phyloP scores from a whole-genome alignment of 2,329 filamentous ascomycete species.

The Trichoderma harzianum region DNA sequence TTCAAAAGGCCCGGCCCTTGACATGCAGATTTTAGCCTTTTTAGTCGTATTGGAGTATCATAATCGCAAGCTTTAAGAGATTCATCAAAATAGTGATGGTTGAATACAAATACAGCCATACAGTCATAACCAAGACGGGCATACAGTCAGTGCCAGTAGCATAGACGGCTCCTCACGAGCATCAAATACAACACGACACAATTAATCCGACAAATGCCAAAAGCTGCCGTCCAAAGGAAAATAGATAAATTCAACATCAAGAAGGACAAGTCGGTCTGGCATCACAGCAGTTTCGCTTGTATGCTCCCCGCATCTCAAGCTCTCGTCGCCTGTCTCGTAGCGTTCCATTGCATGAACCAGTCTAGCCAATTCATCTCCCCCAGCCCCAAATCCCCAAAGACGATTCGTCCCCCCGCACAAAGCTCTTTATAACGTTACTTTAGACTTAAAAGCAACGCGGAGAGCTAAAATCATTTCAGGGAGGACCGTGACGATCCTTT shows the following conservation, averaged over 20 bases:
- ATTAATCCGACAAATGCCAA: too few relatives aligned
- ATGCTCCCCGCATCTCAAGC: background rate
- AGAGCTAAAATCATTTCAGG: background rate
- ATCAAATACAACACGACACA: background rate
- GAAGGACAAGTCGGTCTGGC: too few relatives aligned
- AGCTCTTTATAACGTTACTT: background rate
- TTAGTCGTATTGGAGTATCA: background rate
- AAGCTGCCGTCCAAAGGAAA: background rate
- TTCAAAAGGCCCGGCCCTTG: background rate
- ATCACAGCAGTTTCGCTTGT: background rate
- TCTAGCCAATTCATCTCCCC: background rate
- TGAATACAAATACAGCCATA: background rate
- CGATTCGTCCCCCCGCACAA: slow-evolving; percentile 2
- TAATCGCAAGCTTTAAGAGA: background rate
- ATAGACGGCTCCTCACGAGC: background rate
- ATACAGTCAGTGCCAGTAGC: background rate
- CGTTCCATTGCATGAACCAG: background rate
- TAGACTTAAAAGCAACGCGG: slow-evolving; percentile 1
- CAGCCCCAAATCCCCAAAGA: background rate
- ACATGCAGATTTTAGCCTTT: background rate
- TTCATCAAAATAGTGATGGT: background rate
- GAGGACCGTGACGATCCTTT: background rate
- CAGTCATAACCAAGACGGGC: too few relatives aligned
- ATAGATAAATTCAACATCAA: background rate
- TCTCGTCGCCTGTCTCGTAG: background rate